Evolutionary conservation across 257 asterid species (phyloP).

Genomic region (Haberlea rhodopensis): DNA sequence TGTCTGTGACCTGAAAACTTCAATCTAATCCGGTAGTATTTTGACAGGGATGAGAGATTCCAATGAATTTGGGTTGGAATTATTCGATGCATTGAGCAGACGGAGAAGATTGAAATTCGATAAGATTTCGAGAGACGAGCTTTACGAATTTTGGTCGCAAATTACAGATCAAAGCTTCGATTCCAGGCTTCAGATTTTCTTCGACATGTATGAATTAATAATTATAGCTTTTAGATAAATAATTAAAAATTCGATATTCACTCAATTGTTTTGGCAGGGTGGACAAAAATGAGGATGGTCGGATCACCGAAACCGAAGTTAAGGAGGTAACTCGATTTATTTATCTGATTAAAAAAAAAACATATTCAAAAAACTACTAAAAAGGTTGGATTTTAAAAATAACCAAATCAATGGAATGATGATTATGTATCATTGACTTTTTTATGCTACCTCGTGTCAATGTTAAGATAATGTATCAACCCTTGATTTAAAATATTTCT

Average conservation of each 20-base stretch:
- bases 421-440: no score
- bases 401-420: constrained; percentile 22
- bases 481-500: no score
- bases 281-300: constrained; percentile 96
- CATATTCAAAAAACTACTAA: no score
- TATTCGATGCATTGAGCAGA: constrained; percentile 86
- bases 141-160: constrained; percentile 87
- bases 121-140: constrained; percentile 75
- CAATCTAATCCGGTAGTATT: not conserved
- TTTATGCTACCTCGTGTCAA: no score
- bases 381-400: constrained; percentile 1
- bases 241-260: no score
- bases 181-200: constrained; percentile 93
- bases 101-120: constrained; percentile 77
- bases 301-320: constrained; percentile 83
- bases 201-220: constrained; percentile 74
- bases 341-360: constrained; percentile 12
- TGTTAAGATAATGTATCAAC: no score
- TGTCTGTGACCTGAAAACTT: no score
- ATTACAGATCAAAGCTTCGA: constrained; percentile 95
- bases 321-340: constrained; percentile 66
- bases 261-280: no score
- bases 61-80: constrained; percentile 77
- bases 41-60: constrained; percentile 83
- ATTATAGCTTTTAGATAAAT: no score